Evolutionary conservation across 2,329 filamentous ascomycete species (phyloP), one percentile per base, ranked within the genome.

Genomic region (Leptographium radiaticola): DNA sequence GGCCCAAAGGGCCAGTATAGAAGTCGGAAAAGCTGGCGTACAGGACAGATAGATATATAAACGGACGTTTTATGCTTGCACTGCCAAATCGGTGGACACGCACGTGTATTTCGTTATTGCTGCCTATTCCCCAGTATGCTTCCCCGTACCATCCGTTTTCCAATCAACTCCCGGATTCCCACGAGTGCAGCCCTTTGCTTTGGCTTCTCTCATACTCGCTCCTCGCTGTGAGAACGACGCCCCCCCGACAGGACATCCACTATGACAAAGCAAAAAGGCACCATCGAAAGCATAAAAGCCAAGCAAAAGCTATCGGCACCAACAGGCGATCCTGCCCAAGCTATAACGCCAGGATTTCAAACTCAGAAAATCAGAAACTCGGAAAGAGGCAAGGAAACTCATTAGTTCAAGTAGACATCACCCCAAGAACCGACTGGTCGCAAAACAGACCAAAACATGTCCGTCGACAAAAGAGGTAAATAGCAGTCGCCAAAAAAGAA

Each of bases 121-220:
- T n/a, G 49, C 50, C 50, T 38, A 36, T 46, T 52, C 50, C 50
- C 50, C 45, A 52, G 30, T 25, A 52, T 45, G 50, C 50, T 45
- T 42, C 49, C 30, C 25, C 36, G 18, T 42, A 16, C 36, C 36
- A 9, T 44, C n/a, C 12, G 11, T 51, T 51, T 44, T 42, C 49
- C 49, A 51, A 40, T 25, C 16, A 51, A 51, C 49, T 51, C 49
- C 49, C 11, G 30, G 25, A 33, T 50, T 42, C 33, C 38, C 20
- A 20, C 38, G 48, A 31, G 20, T 42, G 38, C 13, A 38, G 25
- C 47, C 47, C 34, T 15, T 34, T 7, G 33, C 31, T 31, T 31
- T 31, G 40, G 48, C 34, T 40, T 31, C 38, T 42, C 31, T n/a
- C 48, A 40, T n/a, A 40, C 20, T 16, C 31, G 45, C 12, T 25